Evolutionary conservation across 192 early-diverging fungal genomes (phyloP).

Genomic region (Glomus cerebriforme): DNA sequence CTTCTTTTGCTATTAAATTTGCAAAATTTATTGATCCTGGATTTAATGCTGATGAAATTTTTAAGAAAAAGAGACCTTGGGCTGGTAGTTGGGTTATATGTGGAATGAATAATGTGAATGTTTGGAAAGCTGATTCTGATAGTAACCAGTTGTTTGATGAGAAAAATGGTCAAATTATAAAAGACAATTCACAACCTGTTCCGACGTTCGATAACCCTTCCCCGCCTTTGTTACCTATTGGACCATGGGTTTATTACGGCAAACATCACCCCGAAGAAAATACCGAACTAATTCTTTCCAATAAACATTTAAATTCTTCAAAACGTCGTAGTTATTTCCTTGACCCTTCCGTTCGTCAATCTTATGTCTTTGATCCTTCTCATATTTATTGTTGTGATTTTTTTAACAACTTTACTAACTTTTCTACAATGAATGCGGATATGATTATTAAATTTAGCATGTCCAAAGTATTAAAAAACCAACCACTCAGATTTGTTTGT

Average conservation of each 20-base stretch:
- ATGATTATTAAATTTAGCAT: conserved; percentile 43
- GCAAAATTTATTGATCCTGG: conserved; percentile 41
- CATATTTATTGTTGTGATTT: conserved; percentile 40
- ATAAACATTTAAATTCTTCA: conserved; percentile 3
- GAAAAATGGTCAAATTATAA: not conserved
- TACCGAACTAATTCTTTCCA: not conserved
- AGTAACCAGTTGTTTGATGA: not conserved
- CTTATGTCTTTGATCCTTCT: conserved; percentile 31
- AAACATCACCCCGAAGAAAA: conserved; percentile 33
- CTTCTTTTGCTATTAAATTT: conserved; percentile 37
- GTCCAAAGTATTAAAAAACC: conserved; percentile 31
- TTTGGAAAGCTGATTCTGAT: conserved; percentile 28
- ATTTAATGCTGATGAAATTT: conserved; percentile 38
- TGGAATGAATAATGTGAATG: conserved; percentile 43
- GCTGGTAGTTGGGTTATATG: conserved; percentile 42
- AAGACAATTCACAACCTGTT: not conserved
- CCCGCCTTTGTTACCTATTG: conserved; percentile 23
- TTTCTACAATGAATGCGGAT: conserved; percentile 35
- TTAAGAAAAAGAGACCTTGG: conserved; percentile 34
- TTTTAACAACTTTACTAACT: conserved; percentile 47
- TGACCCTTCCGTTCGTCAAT: conserved; percentile 21
- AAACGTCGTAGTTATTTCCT: conserved; percentile 38
- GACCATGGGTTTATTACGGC: conserved; percentile 33
- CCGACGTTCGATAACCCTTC: not conserved
- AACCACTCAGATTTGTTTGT: conserved; percentile 44